A percentile compares a stretch with the other conserved stretches of the same genome.
phyloP scores from a whole-genome alignment of 2,329 filamentous ascomycete genomes.

The Pseudogymnoascus sp. region DNA sequence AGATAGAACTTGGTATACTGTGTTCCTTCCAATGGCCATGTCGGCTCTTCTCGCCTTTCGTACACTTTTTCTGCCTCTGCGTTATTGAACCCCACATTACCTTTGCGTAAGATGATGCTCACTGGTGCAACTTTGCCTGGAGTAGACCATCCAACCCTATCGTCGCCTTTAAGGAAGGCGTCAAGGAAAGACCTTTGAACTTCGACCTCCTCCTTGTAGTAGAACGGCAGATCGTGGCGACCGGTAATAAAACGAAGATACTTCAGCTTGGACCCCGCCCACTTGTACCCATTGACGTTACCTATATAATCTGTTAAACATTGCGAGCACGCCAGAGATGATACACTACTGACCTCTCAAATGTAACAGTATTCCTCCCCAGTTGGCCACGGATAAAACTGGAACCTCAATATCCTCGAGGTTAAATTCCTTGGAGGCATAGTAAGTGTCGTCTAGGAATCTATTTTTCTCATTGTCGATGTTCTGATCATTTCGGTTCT shows the following conservation, averaged over 20 bases:
- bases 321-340: neutral
- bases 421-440: slow-evolving; percentile 41
- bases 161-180: slow-evolving; percentile 63
- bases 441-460: slow-evolving; percentile 34
- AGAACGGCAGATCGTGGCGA: slow-evolving; percentile 65
- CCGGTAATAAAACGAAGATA: slow-evolving; percentile 64
- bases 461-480: slow-evolving; percentile 41
- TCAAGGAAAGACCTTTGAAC: slow-evolving; percentile 62
- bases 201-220: slow-evolving; percentile 62
- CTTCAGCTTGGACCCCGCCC: slow-evolving; percentile 59
- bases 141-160: slow-evolving; percentile 52
- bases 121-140: slow-evolving; percentile 54
- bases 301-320: neutral
- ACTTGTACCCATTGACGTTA: slow-evolving; percentile 58
- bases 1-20: slow-evolving; percentile 57
- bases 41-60: slow-evolving; percentile 46
- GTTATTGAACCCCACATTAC: slow-evolving; percentile 60
- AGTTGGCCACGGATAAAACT: slow-evolving; percentile 60
- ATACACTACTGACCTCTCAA: slow-evolving; percentile 42
- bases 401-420: slow-evolving; percentile 61
- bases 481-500: slow-evolving; percentile 35
- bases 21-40: slow-evolving; percentile 63
- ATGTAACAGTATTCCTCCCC: slow-evolving; percentile 64
- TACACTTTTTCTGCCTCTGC: slow-evolving; percentile 52
- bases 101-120: slow-evolving; percentile 54